Conservation (phyloP, 2,329 filamentous ascomycete genomes). For the Cytospora leucostoma region DNA sequence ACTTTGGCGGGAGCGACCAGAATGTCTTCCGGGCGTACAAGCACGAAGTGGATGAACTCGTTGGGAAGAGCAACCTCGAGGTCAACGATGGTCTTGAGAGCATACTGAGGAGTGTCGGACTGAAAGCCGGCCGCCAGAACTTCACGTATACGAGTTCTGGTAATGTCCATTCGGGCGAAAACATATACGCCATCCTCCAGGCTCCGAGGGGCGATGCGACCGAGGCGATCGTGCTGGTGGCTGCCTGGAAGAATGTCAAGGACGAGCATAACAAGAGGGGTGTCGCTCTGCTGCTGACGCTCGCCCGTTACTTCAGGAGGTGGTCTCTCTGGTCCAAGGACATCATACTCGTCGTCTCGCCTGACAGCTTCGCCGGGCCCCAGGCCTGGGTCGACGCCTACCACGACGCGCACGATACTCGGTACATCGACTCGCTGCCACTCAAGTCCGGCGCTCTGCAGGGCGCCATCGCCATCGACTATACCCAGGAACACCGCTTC, state of each 20-base stretch:
- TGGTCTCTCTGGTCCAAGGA: constrained; percentile 99
- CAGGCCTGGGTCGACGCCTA: constrained; percentile 99
- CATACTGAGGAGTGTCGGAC: constrained; percentile 74
- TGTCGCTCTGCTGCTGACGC: constrained; percentile 79
- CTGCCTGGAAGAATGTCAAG: constrained; percentile 82
- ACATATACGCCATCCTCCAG: constrained; percentile 90
- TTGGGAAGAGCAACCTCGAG: constrained; percentile 39
- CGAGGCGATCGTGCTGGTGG: constrained; percentile 91
- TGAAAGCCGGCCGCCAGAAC: constrained; percentile 86
- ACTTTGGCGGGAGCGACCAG: constrained; percentile 95
- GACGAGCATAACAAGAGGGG: constrained; percentile 82
- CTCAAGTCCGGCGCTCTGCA: constrained; percentile 93
- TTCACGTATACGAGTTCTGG: constrained; percentile 84
- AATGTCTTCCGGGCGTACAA: constrained; percentile 90
- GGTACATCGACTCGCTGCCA: constrained; percentile 71
- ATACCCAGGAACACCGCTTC: constrained; percentile 81
- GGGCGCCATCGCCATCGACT: constrained; percentile 91
- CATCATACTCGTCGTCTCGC: constrained; percentile 87
- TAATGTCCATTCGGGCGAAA: constrained; percentile 74
- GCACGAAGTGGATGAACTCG: constrained; percentile 73
- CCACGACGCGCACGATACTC: constrained; percentile 80
- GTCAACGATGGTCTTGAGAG: constrained; percentile 72
- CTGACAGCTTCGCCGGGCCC: constrained; percentile 85
- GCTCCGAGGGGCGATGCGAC: constrained; percentile 94
- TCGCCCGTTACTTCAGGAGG: constrained; percentile 92